A percentile compares a stretch with the other conserved stretches of the same genome.
Conservation (phyloP, 75 land plant species). For the Cunninghamia lanceolata region DNA sequence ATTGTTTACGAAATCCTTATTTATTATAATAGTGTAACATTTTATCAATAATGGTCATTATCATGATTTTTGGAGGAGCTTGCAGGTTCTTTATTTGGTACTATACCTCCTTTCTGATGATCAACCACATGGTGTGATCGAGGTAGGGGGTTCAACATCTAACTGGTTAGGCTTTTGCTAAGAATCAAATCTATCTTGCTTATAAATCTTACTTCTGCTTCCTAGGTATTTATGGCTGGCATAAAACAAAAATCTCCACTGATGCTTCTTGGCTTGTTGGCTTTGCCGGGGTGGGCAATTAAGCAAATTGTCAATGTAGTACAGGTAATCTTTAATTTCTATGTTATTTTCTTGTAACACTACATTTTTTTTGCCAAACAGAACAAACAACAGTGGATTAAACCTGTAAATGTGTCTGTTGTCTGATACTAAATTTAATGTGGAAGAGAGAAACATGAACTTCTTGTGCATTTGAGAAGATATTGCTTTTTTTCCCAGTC, state of each 20-base stretch:
- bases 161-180: background rate
- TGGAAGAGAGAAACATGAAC: background rate
- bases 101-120: slow-evolving; percentile 69
- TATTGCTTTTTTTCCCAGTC: background rate
- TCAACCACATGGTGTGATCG: slow-evolving; percentile 33
- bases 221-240: slow-evolving; percentile 52
- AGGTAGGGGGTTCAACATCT: slow-evolving; percentile 32
- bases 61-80: background rate
- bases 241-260: slow-evolving; percentile 26
- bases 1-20: background rate
- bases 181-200: background rate
- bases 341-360: background rate
- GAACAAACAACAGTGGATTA: background rate
- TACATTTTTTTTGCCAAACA: background rate
- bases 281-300: slow-evolving; percentile 81
- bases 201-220: background rate
- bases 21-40: background rate
- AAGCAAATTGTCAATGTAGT: slow-evolving; percentile 93
- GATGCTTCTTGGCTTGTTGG: slow-evolving; percentile 33
- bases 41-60: background rate
- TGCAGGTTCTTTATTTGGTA: slow-evolving; percentile 84
- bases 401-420: background rate
- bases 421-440: background rate
- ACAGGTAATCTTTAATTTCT: slow-evolving; percentile 50
- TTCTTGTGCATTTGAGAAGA: background rate